These are phyloP conservation scores for Erythrophleum ivorense DNA, from an alignment of 331 rosid genomes.

Conservation along the genomic window DNA sequence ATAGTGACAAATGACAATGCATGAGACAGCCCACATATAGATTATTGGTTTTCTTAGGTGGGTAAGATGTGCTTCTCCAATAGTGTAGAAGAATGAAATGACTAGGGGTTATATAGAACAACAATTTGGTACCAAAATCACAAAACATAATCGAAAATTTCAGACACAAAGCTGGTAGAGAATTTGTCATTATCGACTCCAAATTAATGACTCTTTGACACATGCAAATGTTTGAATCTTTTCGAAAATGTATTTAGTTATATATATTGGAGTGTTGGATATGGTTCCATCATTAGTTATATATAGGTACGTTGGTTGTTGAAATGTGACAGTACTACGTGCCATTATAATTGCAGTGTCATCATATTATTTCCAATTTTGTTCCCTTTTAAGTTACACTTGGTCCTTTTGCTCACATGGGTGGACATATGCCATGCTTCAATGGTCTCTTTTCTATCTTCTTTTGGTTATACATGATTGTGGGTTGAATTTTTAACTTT, in stretches of 20 bases:
- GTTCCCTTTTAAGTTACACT: constrained; percentile 74
- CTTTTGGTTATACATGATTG: background rate
- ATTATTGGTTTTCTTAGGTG: too few relatives aligned
- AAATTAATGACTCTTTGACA: constrained; percentile 21
- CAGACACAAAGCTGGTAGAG: constrained; percentile 33
- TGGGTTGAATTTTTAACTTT: background rate
- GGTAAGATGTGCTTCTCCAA: background rate
- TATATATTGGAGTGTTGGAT: constrained; percentile 40
- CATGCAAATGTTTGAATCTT: background rate
- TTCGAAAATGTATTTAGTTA: too few relatives aligned
- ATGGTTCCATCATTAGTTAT: constrained; percentile 52
- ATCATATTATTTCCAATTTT: constrained; percentile 42
- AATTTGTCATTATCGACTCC: constrained; percentile 45
- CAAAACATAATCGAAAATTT: constrained; percentile 44
- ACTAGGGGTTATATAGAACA: constrained; percentile 51
- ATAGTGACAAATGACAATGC: constrained; percentile 56
- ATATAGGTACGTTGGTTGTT: constrained; percentile 66
- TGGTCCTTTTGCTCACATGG: constrained; percentile 63
- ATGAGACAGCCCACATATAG: constrained; percentile 26
- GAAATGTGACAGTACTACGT: constrained; percentile 54
- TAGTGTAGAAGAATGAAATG: constrained; percentile 45
- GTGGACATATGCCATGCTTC: constrained; percentile 57
- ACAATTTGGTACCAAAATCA: constrained; percentile 48
- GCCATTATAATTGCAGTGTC: constrained; percentile 35
- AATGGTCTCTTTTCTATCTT: constrained; percentile 18